phyloP scores from a whole-genome alignment of 164 flowering plant genomes.

The Warburgia ugandensis region DNA sequence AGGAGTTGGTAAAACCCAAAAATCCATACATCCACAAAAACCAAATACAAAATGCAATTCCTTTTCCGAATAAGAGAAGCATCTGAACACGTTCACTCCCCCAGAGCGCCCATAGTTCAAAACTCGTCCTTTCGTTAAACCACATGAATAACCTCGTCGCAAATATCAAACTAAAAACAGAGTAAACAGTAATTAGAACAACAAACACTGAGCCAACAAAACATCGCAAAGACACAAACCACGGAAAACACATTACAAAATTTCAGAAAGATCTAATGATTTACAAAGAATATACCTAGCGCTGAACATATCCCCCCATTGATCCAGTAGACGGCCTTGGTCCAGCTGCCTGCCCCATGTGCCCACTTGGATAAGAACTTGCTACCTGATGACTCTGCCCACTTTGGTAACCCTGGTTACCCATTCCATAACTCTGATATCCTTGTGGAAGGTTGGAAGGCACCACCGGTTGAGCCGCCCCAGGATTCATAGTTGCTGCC shows the following conservation, averaged over 20 bases:
- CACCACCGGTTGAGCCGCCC: conserved; percentile 4
- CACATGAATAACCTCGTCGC: conserved; percentile 28
- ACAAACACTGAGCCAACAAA: background rate
- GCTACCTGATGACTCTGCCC: conserved; percentile 17
- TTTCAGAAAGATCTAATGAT: background rate
- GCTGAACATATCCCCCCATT: conserved; percentile 17
- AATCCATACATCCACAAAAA: background rate
- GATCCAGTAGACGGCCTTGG: conserved; percentile 19
- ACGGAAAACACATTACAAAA: background rate
- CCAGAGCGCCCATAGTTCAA: conserved; percentile 22
- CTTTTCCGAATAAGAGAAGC: conserved; percentile 20
- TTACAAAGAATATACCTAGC: conserved; percentile 17
- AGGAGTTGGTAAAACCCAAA: too few relatives aligned
- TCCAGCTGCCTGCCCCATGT: conserved; percentile 13
- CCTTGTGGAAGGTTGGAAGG: conserved; percentile 2
- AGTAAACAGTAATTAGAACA: conserved; percentile 16
- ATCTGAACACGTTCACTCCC: conserved; percentile 21
- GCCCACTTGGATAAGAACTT: conserved; percentile 12
- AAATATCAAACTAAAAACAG: conserved; percentile 20
- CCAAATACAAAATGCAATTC: conserved; percentile 7
- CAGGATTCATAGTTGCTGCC: conserved; percentile 16
- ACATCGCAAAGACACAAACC: background rate
- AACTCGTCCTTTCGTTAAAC: conserved; percentile 27
- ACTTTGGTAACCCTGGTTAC: conserved; percentile 13
- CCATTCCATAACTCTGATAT: conserved; percentile 22